Evolutionary conservation across 306 rosid species (phyloP).

Genomic region (Begonia masoniana): DNA sequence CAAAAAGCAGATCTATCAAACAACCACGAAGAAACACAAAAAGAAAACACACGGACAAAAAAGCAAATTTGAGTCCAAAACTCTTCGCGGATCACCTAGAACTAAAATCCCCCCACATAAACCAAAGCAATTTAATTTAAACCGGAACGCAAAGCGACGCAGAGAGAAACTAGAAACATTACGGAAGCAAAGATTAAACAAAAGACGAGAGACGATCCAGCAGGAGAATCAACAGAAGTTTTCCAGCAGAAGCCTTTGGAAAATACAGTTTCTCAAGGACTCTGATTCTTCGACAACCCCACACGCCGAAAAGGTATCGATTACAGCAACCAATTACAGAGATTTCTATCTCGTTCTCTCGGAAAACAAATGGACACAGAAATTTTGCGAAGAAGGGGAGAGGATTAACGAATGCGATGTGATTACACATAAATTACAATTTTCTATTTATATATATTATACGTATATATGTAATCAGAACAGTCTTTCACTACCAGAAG

Average conservation of each 20-base stretch:
- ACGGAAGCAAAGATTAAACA: slow-evolving; percentile 24
- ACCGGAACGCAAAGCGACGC: slow-evolving; percentile 40
- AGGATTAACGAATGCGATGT: neutral
- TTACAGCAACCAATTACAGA: no score
- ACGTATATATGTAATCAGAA: slow-evolving; percentile 6
- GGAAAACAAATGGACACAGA: slow-evolving; percentile 25
- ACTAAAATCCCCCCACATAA: neutral
- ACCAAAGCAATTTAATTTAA: slow-evolving; percentile 15
- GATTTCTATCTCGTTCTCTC: slow-evolving; percentile 16
- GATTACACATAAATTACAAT: neutral
- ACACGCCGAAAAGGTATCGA: no score
- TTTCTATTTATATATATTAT: no score
- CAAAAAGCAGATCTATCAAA: slow-evolving; percentile 57
- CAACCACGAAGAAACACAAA: slow-evolving; percentile 10
- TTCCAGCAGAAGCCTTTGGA: slow-evolving; percentile 14
- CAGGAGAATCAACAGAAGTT: slow-evolving; percentile 23
- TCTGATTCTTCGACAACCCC: no score
- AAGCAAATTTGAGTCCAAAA: slow-evolving; percentile 30
- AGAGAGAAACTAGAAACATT: slow-evolving; percentile 5
- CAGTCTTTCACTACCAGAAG: slow-evolving; percentile 4
- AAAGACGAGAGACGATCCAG: slow-evolving; percentile 38
- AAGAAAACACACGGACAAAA: slow-evolving; percentile 5
- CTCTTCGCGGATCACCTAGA: slow-evolving; percentile 47
- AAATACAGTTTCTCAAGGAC: neutral
- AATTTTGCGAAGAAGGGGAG: slow-evolving; percentile 1